Evolutionary conservation across 2,329 filamentous ascomycete species (phyloP).

Genomic region (Fusarium coffeatum): DNA sequence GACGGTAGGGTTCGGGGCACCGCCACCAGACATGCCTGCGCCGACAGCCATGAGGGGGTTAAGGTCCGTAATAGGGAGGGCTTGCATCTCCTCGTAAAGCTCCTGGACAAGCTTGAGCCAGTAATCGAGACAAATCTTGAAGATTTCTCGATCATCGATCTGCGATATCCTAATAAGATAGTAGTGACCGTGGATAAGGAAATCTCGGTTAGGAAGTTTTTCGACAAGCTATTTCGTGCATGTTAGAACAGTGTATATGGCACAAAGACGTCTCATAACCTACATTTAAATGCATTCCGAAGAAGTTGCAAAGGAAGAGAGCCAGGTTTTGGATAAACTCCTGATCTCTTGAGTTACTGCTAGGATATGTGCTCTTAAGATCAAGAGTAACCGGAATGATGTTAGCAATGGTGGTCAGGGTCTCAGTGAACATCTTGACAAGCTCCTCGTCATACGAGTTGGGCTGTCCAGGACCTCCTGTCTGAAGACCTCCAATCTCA

Average conservation of each 20-base stretch:
- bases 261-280: slow-evolving; percentile 41
- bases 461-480: slow-evolving; percentile 73
- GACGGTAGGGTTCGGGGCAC: slow-evolving; percentile 85
- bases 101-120: slow-evolving; percentile 99
- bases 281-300: slow-evolving; percentile 89
- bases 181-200: slow-evolving; percentile 94
- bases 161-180: slow-evolving; percentile 98
- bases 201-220: slow-evolving; percentile 94
- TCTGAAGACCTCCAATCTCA: slow-evolving; percentile 94
- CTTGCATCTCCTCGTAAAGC: slow-evolving; percentile 98
- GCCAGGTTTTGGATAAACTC: slow-evolving; percentile 98
- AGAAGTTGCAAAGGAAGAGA: slow-evolving; percentile 96
- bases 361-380: slow-evolving; percentile 89
- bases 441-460: slow-evolving; percentile 93
- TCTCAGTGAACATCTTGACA: slow-evolving; percentile 98
- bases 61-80: slow-evolving; percentile 90
- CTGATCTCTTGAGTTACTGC: slow-evolving; percentile 92
- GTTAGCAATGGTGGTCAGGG: slow-evolving; percentile 88
- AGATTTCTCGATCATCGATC: slow-evolving; percentile 98
- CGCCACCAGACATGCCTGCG: slow-evolving; percentile 78
- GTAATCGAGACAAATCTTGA: slow-evolving; percentile 99
- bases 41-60: slow-evolving; percentile 88
- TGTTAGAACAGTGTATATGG: slow-evolving; percentile 34
- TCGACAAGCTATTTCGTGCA: slow-evolving; percentile 77
- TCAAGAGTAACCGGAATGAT: slow-evolving; percentile 93